Conservation (phyloP, 495 filamentous ascomycete species). For the Trichoderma parareesei region DNA sequence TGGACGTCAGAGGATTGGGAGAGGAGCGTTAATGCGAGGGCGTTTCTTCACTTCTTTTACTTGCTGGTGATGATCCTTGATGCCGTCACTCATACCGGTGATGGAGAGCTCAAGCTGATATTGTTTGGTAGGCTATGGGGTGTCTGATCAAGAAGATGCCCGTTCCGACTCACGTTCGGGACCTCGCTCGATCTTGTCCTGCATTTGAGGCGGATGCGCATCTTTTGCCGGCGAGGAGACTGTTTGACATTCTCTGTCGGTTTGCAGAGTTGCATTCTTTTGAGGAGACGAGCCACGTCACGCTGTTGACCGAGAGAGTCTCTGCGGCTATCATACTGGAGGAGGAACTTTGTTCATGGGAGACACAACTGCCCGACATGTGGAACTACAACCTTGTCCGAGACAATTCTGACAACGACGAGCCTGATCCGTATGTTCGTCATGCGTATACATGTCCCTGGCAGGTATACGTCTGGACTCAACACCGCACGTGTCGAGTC, state of each 20-base stretch:
- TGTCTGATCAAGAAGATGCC: background rate
- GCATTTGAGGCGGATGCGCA: background rate
- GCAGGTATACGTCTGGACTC: background rate
- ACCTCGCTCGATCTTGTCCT: background rate
- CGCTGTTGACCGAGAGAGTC: background rate
- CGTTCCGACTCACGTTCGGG: background rate
- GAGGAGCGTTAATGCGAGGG: background rate
- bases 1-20: background rate
- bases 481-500: background rate
- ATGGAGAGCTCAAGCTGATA: background rate
- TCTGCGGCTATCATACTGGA: background rate
- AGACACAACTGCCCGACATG: background rate
- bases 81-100: background rate
- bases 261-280: background rate
- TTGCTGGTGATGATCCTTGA: background rate
- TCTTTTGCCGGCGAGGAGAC: background rate
- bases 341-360: background rate
- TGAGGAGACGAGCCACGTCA: background rate
- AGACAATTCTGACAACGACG: background rate
- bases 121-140: background rate
- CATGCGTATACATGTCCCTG: background rate
- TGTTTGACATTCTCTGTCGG: background rate
- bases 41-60: constrained; percentile 2
- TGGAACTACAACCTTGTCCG: background rate
- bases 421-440: background rate